These are phyloP conservation scores for Inonotus hispidus DNA, from an alignment of 1,284 basidiomycete species.

Conservation along the genomic window DNA sequence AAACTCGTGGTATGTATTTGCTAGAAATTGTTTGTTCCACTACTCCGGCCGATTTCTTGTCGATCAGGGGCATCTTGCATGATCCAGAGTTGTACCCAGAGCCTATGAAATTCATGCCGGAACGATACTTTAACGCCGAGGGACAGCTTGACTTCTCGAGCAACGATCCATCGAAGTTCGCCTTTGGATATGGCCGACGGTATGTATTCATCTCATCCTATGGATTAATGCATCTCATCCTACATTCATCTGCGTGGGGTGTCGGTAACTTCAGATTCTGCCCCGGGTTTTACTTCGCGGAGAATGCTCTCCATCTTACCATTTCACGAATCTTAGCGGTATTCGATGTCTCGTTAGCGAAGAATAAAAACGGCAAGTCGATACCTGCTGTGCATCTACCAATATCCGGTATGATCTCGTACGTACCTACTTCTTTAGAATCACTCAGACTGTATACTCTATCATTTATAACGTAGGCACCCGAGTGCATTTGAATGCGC, in stretches of 20 bases:
- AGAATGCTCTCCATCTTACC: slow-evolving; percentile 13
- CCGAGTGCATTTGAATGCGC: slow-evolving; percentile 7
- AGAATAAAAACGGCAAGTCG: background rate
- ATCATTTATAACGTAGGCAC: background rate
- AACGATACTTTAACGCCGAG: slow-evolving; percentile 22
- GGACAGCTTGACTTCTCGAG: background rate
- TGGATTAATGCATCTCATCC: background rate
- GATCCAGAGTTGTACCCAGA: slow-evolving; percentile 21
- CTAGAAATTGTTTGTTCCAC: background rate
- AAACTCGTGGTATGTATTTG: slow-evolving; percentile 14
- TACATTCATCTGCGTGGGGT: no score
- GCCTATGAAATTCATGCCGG: slow-evolving; percentile 27
- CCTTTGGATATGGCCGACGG: slow-evolving; percentile 18
- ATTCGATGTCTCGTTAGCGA: slow-evolving; percentile 17
- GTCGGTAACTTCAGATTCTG: slow-evolving; percentile 5
- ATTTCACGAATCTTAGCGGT: slow-evolving; percentile 11
- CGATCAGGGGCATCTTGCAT: slow-evolving; percentile 12
- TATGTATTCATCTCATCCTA: background rate
- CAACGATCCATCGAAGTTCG: slow-evolving; percentile 14
- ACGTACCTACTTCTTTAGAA: background rate
- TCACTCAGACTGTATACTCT: background rate
- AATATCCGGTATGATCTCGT: slow-evolving; percentile 7
- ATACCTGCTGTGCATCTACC: background rate
- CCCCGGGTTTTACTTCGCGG: slow-evolving; percentile 13
- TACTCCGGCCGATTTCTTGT: background rate